A percentile compares a stretch with the other conserved stretches of the same genome.
These are phyloP conservation scores for Tephrocybe rancida DNA, from an alignment of 768 basidiomycete genomes.

Conservation along the genomic window DNA sequence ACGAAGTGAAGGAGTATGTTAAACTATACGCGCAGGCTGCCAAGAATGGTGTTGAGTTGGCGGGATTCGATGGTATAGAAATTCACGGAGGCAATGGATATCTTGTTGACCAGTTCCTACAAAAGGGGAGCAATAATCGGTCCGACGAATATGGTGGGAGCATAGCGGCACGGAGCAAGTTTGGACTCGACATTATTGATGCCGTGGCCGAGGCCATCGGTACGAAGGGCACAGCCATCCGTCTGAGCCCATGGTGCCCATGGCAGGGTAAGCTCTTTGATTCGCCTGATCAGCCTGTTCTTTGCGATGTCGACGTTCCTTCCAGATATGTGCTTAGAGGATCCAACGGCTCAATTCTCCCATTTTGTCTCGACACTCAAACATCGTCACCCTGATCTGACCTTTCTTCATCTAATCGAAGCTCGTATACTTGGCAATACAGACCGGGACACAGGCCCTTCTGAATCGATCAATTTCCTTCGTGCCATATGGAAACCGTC, in stretches of 20 bases:
- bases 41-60: conserved; percentile 50
- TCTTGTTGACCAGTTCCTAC: conserved; percentile 63
- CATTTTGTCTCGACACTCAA: conserved; percentile 47
- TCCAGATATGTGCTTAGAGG: conserved; percentile 51
- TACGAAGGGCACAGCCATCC: conserved; percentile 50
- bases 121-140: conserved; percentile 55
- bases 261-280: conserved; percentile 34
- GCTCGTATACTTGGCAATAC: conserved; percentile 27
- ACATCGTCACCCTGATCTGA: conserved; percentile 40
- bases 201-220: conserved; percentile 57
- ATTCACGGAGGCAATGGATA: conserved; percentile 50
- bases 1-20: conserved; percentile 53
- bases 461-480: conserved; percentile 44
- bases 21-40: conserved; percentile 56
- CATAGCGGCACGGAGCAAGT: conserved; percentile 59
- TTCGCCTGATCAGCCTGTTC: too few relatives aligned
- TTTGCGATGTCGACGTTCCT: too few relatives aligned
- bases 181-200: conserved; percentile 55
- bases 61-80: conserved; percentile 71
- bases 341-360: conserved; percentile 57
- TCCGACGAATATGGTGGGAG: conserved; percentile 72
- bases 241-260: conserved; percentile 58
- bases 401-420: conserved; percentile 57
- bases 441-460: conserved; percentile 10
- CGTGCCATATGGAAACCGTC: conserved; percentile 46